Conservation (phyloP, 2,329 filamentous ascomycete species). For the Diplodia seriata region DNA sequence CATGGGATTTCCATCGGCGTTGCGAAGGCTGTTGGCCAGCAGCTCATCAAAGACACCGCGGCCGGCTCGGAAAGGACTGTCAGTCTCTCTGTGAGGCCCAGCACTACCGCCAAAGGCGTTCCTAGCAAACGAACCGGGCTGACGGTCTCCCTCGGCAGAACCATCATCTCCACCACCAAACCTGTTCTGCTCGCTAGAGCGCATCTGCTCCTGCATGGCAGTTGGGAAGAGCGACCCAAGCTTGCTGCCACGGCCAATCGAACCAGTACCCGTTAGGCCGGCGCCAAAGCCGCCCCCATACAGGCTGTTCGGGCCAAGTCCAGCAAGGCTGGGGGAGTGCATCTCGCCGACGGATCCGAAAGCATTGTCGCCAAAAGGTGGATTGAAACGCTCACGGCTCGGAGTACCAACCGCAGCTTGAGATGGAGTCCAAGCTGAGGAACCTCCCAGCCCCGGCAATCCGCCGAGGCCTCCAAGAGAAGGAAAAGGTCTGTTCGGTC, state of each 20-base stretch:
- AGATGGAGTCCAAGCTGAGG: conserved; percentile 67
- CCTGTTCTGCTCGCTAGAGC: conserved; percentile 55
- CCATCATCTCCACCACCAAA: conserved; percentile 64
- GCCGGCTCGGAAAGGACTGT: conserved; percentile 49
- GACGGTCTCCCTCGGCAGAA: conserved; percentile 47
- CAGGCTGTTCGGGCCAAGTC: conserved; percentile 66
- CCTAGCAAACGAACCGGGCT: conserved; percentile 68
- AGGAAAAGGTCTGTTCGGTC: conserved; percentile 74
- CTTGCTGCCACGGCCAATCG: conserved; percentile 78
- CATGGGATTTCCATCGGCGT: conserved; percentile 14
- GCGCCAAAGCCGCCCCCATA: conserved; percentile 61
- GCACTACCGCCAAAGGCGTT: conserved; percentile 58
- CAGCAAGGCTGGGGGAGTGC: conserved; percentile 74
- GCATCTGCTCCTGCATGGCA: conserved; percentile 92
- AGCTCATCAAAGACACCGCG: conserved; percentile 51
- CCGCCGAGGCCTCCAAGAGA: conserved; percentile 65
- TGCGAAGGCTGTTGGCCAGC: conserved; percentile 36
- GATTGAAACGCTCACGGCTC: conserved; percentile 61
- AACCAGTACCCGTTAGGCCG: conserved; percentile 65
- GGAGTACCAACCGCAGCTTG: conserved; percentile 80
- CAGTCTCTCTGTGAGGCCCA: conserved; percentile 47
- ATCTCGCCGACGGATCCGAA: conserved; percentile 80
- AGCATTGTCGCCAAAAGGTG: conserved; percentile 65
- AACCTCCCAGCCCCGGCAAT: conserved; percentile 64
- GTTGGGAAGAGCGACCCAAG: conserved; percentile 86